phyloP scores from a whole-genome alignment of 768 basidiomycete genomes.

The Amanita subjunquillea region DNA sequence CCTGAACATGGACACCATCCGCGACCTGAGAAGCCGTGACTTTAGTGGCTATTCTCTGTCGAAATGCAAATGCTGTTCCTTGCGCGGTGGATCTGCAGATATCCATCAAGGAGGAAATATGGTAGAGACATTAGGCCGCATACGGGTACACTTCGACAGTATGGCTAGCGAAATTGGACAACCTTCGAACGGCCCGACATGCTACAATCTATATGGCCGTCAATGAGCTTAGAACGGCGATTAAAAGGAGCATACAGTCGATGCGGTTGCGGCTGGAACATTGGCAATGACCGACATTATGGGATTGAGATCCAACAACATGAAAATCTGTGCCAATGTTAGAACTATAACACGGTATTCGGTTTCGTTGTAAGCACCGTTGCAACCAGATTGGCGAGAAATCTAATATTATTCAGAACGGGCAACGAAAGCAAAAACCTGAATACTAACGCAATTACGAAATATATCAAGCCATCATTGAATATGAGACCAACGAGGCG shows the following conservation, averaged over 20 bases:
- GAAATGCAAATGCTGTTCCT: constrained; percentile 54
- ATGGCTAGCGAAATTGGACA: constrained; percentile 44
- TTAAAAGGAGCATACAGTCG: constrained; percentile 35
- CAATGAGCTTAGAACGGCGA: background rate
- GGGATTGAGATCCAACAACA: constrained; percentile 59
- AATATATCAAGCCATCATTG: constrained; percentile 64
- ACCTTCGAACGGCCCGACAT: constrained; percentile 47
- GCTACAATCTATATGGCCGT: constrained; percentile 44
- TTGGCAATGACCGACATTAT: constrained; percentile 69
- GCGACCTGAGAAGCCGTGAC: constrained; percentile 22
- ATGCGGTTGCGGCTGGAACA: constrained; percentile 60
- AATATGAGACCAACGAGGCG: constrained; percentile 58
- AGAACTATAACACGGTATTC: background rate
- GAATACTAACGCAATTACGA: constrained; percentile 51
- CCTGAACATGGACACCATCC: constrained; percentile 55
- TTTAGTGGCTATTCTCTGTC: constrained; percentile 27
- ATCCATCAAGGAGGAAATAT: background rate
- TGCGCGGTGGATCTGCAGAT: constrained; percentile 16
- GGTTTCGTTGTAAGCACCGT: constrained; percentile 32
- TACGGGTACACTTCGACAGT: constrained; percentile 47
- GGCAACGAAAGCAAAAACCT: background rate
- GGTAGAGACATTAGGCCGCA: constrained; percentile 13
- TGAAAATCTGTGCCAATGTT: constrained; percentile 31
- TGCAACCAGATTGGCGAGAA: constrained; percentile 56
- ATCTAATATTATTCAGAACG: constrained; percentile 25